Percentiles rank a stretch among this genome's conserved stretches.
Conservation (phyloP, 306 rosid genomes). For the Oemleria cerasiformis region DNA sequence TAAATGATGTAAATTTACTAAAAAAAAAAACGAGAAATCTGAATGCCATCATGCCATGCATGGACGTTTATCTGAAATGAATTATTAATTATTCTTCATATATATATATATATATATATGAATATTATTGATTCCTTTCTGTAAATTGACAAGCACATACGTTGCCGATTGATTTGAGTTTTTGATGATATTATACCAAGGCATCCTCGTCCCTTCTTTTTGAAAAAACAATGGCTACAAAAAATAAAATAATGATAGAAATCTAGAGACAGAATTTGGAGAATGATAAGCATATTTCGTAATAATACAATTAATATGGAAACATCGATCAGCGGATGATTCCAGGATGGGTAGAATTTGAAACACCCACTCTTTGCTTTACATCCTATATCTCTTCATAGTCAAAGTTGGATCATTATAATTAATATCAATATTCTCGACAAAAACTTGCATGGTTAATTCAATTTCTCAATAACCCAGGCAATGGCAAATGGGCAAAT, state of each 20-base stretch:
- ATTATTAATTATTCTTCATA: no score
- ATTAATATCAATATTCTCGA: background rate
- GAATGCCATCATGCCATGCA: background rate
- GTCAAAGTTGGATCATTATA: background rate
- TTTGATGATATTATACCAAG: background rate
- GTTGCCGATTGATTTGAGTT: constrained; percentile 3
- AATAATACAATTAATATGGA: constrained; percentile 5
- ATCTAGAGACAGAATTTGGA: background rate
- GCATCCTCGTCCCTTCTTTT: constrained; percentile 10
- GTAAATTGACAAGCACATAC: background rate
- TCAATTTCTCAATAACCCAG: no score
- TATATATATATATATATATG: no score
- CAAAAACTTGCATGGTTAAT: no score
- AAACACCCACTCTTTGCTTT: background rate
- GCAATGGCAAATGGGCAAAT: no score
- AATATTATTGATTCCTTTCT: background rate
- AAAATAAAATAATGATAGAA: background rate
- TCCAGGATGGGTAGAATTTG: constrained; percentile 5
- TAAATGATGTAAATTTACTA: no score
- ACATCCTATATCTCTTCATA: background rate
- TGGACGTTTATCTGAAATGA: no score
- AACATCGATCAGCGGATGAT: constrained; percentile 8
- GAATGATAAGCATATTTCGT: constrained; percentile 8
- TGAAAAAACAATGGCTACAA: background rate
- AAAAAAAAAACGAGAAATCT: background rate